Base-by-base conservation (phyloP, 169 alveolate genomes). In the Eimeria necatrix region DNA sequence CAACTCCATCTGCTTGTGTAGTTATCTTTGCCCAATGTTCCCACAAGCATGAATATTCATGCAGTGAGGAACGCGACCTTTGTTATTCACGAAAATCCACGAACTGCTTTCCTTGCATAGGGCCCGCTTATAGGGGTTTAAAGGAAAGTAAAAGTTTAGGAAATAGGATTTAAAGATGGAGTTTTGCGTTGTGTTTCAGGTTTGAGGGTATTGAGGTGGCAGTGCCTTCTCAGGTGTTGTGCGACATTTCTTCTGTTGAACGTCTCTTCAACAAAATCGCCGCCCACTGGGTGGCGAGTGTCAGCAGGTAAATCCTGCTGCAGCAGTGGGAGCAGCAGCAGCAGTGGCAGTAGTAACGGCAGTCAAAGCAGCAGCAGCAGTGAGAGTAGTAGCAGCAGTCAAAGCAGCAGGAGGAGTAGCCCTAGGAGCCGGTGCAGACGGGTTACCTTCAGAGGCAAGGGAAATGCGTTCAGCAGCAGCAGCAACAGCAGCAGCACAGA, bases 181-280 rank as follows among this genome's bases (percentile, higher is more conserved):
- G 68, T 56, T 56, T 56, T 10, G 68, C 20, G 68, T 56, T 56
- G 78, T 24, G 32, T 3, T 68, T 68, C 68, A 68, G 78, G 78
- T 68, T 68, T 68, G 78, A 68, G 32, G 78, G 78, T 24, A 68
- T 68, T 24, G 78, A 68, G 78, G n/a, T 68, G 78, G 78, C 78
- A n/a, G 12, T 68, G 12, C 78, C 78, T n/a, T 10, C 78, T n/a
- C 32, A 18, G n/a, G 32, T 68, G 78, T n/a, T 68, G n/a, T 68
- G 78, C n/a, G 78, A 68, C 78, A 24, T 68, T 18, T 68, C 78
- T 68, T 68, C 78, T 14, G 41, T 68, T 10, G 14, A 68, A 7
- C 32, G n/a, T n/a, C 78, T 68, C 32, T 24, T 68, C 2, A 24
- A 68, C 12, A 68, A 68, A 24, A 16, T 68, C 32, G 32, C 78